Evolutionary conservation across 208 protist species (phyloP).

Genomic region (Acanthamoeba royreba): DNA sequence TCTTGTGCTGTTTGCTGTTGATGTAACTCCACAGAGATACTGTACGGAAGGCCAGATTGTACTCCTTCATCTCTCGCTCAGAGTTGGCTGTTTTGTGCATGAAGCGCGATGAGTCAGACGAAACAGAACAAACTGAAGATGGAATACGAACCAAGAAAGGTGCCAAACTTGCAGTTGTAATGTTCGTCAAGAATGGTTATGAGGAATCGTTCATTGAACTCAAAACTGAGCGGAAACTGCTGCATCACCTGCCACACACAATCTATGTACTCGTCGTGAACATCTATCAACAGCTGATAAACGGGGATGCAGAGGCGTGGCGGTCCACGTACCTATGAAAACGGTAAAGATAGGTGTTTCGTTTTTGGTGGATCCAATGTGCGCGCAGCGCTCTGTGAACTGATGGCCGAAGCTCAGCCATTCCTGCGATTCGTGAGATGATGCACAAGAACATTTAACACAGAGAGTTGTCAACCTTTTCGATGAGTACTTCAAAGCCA

Average conservation of each 20-base stretch:
- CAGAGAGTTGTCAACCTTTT: conserved; percentile 87
- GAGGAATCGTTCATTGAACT: conserved; percentile 90
- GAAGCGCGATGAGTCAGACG: neutral
- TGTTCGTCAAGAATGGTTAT: conserved; percentile 84
- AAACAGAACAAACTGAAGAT: neutral
- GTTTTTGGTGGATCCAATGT: too few species aligned
- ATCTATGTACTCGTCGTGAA: conserved; percentile 80
- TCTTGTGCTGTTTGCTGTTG: neutral
- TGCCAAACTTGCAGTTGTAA: conserved; percentile 74
- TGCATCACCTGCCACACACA: conserved; percentile 90
- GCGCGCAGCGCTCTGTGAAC: conserved; percentile 73
- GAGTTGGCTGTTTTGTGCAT: neutral
- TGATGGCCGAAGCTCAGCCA: conserved; percentile 72
- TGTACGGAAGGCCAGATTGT: neutral
- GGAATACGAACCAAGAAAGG: neutral
- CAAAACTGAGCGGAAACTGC: conserved; percentile 91
- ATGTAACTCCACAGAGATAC: conserved; percentile 20
- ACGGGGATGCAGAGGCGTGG: neutral
- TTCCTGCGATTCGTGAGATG: too few species aligned
- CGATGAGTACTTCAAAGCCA: conserved; percentile 86
- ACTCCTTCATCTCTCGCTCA: neutral
- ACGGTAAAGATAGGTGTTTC: too few species aligned
- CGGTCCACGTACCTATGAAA: conserved; percentile 82
- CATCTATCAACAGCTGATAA: neutral
- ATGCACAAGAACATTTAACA: conserved; percentile 96